Percentiles rank a stretch among this genome's conserved stretches.
phyloP scores from a whole-genome alignment of 2,329 filamentous ascomycete genomes.

The Penicillium sp. region DNA sequence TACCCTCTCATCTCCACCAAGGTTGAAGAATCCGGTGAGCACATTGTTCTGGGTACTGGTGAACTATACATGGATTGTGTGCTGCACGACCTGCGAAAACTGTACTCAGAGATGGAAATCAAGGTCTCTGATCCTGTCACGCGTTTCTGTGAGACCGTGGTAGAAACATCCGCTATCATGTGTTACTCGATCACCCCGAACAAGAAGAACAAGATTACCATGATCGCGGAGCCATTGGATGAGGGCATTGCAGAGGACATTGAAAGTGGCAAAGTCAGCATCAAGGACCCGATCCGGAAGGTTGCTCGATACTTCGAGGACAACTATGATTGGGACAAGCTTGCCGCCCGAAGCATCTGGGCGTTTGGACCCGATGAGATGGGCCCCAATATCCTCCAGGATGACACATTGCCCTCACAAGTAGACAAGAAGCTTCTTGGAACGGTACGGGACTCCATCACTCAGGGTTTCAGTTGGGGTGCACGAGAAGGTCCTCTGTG shows the following conservation, averaged over 20 bases:
- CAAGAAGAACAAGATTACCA: conserved; percentile 99
- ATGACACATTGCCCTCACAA: conserved; percentile 91
- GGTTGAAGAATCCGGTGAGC: conserved; percentile 96
- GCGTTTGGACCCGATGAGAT: conserved; percentile 95
- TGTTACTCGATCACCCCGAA: conserved; percentile 98
- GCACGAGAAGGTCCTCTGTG: conserved; percentile 92
- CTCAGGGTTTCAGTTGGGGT: conserved; percentile 96
- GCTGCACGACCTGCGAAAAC: conserved; percentile 82
- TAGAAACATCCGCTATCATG: conserved; percentile 95
- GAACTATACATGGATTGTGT: conserved; percentile 99
- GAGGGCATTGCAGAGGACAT: conserved; percentile 95
- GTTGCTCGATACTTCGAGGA: conserved; percentile 97
- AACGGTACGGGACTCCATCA: conserved; percentile 86
- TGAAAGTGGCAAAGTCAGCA: conserved; percentile 83
- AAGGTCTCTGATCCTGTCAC: conserved; percentile 98
- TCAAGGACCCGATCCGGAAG: conserved; percentile 88
- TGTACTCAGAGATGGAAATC: conserved; percentile 99
- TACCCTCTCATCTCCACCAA: conserved; percentile 96
- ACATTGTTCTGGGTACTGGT: conserved; percentile 90
- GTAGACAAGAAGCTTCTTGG: conserved; percentile 90
- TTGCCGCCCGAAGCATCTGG: conserved; percentile 95
- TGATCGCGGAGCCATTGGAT: conserved; percentile 95
- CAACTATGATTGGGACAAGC: conserved; percentile 93
- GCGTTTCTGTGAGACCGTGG: conserved; percentile 95
- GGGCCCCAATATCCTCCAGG: conserved; percentile 92